Evolutionary conservation across 345 rosid genomes (phyloP).

Genomic region (Excoecaria cochinchinensis): DNA sequence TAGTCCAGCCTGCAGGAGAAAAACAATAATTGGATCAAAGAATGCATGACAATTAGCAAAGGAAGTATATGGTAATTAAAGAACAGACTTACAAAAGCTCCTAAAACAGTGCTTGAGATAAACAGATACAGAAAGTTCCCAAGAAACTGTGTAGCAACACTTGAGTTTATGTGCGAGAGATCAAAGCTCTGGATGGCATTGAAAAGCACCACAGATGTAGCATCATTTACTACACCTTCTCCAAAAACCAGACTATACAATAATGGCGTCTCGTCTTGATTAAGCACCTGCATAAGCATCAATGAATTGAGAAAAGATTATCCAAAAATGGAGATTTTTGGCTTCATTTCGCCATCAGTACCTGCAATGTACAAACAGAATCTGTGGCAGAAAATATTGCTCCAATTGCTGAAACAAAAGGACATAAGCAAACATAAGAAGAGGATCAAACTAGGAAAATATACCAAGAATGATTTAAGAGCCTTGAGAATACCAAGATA

Average conservation of each 20-base stretch:
- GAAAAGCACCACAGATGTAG: conserved; percentile 95
- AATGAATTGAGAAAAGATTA: background rate
- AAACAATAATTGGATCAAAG: background rate
- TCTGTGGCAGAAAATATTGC: conserved; percentile 98
- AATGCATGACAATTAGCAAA: background rate
- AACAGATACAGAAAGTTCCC: conserved; percentile 77
- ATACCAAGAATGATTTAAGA: background rate
- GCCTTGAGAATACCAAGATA: conserved; percentile 59
- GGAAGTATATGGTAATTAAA: background rate
- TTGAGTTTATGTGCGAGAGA: conserved; percentile 58
- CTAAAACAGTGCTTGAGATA: conserved; percentile 75
- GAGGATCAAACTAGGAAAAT: background rate
- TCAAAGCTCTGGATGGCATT: conserved; percentile 88
- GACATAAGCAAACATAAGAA: background rate
- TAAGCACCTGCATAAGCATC: conserved; percentile 60
- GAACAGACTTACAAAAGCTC: conserved; percentile 53
- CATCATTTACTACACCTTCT: conserved; percentile 96
- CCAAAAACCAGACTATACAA: conserved; percentile 91
- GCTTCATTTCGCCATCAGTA: conserved; percentile 22
- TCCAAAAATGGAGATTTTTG: conserved; percentile 7
- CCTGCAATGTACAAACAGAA: conserved; percentile 98
- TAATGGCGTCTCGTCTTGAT: conserved; percentile 90
- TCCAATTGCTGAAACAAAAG: conserved; percentile 72
- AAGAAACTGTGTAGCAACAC: conserved; percentile 51
- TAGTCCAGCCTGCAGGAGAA: conserved; percentile 70